These are phyloP conservation scores for Saturnispora silvae DNA, from an alignment of 805 yeast species.

Conservation along the genomic window DNA sequence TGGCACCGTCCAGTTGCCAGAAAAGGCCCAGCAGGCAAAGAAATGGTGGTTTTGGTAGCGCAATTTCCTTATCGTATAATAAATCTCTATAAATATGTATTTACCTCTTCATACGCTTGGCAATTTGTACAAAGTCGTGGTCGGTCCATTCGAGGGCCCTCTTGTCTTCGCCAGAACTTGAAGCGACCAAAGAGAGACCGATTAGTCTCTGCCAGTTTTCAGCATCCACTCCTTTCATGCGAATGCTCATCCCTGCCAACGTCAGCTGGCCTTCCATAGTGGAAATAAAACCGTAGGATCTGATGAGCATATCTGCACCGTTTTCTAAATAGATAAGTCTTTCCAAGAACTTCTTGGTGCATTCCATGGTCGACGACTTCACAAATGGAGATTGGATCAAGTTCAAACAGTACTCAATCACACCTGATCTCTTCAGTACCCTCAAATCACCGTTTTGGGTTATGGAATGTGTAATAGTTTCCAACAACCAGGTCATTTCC, in stretches of 20 bases:
- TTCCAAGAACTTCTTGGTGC: conserved; percentile 33
- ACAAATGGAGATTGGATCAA: conserved; percentile 42
- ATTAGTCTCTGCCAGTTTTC: conserved; percentile 11
- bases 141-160: conserved; percentile 54
- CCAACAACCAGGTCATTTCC: conserved; percentile 59
- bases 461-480: conserved; percentile 36
- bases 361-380: conserved; percentile 29
- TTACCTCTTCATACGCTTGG: conserved; percentile 31
- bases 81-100: conserved; percentile 4
- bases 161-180: conserved; percentile 33
- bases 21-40: neutral
- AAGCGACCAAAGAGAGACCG: conserved; percentile 32
- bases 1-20: conserved; percentile 28
- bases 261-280: conserved; percentile 25
- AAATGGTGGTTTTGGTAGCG: no score
- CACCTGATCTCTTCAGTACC: conserved; percentile 39
- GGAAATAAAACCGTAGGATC: conserved; percentile 43
- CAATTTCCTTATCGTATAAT: neutral
- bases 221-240: conserved; percentile 3
- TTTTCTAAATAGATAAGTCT: conserved; percentile 41
- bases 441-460: conserved; percentile 41
- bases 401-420: conserved; percentile 60
- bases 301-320: conserved; percentile 47
- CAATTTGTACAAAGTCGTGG: conserved; percentile 35
- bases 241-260: conserved; percentile 4